Evolutionary conservation across 225 moss, liverwort and hornwort genomes (phyloP).

Genomic region (Marchantia polymorpha): DNA sequence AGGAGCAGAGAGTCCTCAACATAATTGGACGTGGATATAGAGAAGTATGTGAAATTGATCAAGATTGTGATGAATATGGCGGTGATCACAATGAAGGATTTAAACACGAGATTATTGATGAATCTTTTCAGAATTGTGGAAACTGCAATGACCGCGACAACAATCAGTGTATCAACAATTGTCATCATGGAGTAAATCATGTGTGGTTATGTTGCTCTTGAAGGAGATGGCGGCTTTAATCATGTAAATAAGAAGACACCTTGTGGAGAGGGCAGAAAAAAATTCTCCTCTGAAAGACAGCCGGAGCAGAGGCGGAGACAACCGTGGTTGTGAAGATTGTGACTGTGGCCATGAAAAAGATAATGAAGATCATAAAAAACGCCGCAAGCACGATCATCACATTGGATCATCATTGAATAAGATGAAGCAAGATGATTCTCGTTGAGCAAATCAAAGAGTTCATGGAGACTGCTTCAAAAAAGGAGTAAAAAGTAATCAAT

Average conservation of each 20-base stretch:
- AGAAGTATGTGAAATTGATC: constrained; percentile 46
- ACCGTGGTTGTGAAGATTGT: constrained; percentile 42
- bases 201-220: constrained; percentile 22
- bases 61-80: constrained; percentile 25
- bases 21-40: constrained; percentile 50
- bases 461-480: constrained; percentile 22
- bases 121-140: constrained; percentile 24
- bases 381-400: constrained; percentile 83
- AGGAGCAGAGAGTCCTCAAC: constrained; percentile 32
- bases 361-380: constrained; percentile 59
- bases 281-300: constrained; percentile 48
- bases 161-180: constrained; percentile 46
- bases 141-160: too few species aligned
- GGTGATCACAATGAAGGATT: constrained; percentile 37
- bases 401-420: constrained; percentile 59
- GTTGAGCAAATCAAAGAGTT: constrained; percentile 72
- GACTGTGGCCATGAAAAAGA: constrained; percentile 44
- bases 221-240: constrained; percentile 8
- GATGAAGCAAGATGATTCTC: constrained; percentile 80
- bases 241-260: constrained; percentile 34
- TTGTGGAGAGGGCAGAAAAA: constrained; percentile 64
- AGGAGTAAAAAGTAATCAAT: constrained; percentile 38
- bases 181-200: constrained; percentile 43
- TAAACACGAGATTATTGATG: constrained; percentile 34
- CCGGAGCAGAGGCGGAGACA: constrained; percentile 54